A percentile compares a stretch with the other conserved stretches of the same genome.
Conservation (phyloP, 1,284 basidiomycete genomes). For the Marasmius sp. region DNA sequence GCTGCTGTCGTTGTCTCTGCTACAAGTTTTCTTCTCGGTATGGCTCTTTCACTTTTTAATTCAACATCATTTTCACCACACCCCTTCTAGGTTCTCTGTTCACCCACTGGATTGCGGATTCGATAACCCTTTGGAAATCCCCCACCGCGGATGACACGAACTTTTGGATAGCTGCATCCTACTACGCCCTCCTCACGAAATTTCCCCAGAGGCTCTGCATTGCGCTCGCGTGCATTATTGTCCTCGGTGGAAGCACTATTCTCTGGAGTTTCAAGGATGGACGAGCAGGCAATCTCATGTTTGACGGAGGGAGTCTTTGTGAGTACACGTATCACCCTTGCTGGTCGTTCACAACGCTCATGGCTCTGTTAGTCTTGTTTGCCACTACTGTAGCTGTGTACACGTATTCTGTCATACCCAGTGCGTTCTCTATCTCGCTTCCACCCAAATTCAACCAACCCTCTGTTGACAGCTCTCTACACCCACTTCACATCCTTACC, state of each 20-base stretch:
- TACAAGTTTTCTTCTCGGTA: slow-evolving; percentile 81
- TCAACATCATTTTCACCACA: neutral
- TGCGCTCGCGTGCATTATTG: slow-evolving; percentile 51
- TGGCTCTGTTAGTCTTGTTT: slow-evolving; percentile 59
- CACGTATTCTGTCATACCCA: slow-evolving; percentile 69
- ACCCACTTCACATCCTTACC: slow-evolving; percentile 58
- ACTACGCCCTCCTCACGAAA: slow-evolving; percentile 74
- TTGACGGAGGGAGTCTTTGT: slow-evolving; percentile 85
- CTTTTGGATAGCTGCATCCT: slow-evolving; percentile 75
- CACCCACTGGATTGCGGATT: slow-evolving; percentile 86
- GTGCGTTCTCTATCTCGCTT: slow-evolving; percentile 42
- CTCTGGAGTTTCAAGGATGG: slow-evolving; percentile 76
- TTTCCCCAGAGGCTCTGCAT: slow-evolving; percentile 56
- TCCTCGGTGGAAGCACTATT: slow-evolving; percentile 62
- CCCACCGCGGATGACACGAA: slow-evolving; percentile 70
- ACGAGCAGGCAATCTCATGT: slow-evolving; percentile 80
- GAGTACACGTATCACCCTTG: slow-evolving; percentile 27
- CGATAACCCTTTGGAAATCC: slow-evolving; percentile 80
- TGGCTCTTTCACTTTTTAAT: slow-evolving; percentile 15
- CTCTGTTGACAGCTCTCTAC: slow-evolving; percentile 43
- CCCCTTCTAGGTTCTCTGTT: slow-evolving; percentile 63
- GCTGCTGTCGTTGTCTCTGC: slow-evolving; percentile 69
- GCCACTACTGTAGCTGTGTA: slow-evolving; percentile 68
- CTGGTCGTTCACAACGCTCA: slow-evolving; percentile 6
- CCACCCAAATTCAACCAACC: slow-evolving; percentile 9